Evolutionary conservation across 345 rosid genomes (phyloP).

Genomic region (Ailanthus altissimus): DNA sequence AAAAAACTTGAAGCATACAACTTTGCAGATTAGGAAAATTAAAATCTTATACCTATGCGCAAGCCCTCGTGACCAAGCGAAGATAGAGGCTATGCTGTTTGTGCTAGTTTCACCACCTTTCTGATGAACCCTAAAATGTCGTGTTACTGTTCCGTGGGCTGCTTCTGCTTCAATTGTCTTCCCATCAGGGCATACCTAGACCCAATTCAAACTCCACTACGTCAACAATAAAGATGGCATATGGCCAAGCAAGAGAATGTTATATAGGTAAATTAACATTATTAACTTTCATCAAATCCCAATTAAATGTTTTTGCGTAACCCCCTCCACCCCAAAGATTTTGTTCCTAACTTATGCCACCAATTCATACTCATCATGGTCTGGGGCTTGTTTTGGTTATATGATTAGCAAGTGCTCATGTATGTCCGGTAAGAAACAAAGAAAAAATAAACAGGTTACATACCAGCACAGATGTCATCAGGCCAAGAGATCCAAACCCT

Average conservation of each 20-base stretch:
- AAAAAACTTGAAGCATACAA: neutral
- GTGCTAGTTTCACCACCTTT: conserved; percentile 99
- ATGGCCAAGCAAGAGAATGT: neutral
- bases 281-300: neutral
- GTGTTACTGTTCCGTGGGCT: conserved; percentile 96
- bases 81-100: conserved; percentile 97
- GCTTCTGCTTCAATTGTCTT: conserved; percentile 99
- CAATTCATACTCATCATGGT: neutral
- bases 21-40: neutral
- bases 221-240: neutral
- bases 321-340: neutral
- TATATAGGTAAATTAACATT: neutral
- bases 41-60: conserved; percentile 72
- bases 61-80: conserved; percentile 99
- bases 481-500: conserved; percentile 99
- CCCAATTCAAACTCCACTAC: conserved; percentile 1
- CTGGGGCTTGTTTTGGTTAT: neutral
- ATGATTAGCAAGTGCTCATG: neutral
- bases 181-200: conserved; percentile 97
- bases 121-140: conserved; percentile 97
- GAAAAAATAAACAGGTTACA: neutral
- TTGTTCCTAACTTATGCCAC: neutral
- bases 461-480: conserved; percentile 99
- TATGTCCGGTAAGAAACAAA: neutral
- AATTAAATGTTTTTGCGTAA: neutral